A percentile compares a stretch with the other conserved stretches of the same genome.
Evolutionary conservation across 2,329 filamentous ascomycete species (phyloP).

Genomic region (Alternaria ventricosa): DNA sequence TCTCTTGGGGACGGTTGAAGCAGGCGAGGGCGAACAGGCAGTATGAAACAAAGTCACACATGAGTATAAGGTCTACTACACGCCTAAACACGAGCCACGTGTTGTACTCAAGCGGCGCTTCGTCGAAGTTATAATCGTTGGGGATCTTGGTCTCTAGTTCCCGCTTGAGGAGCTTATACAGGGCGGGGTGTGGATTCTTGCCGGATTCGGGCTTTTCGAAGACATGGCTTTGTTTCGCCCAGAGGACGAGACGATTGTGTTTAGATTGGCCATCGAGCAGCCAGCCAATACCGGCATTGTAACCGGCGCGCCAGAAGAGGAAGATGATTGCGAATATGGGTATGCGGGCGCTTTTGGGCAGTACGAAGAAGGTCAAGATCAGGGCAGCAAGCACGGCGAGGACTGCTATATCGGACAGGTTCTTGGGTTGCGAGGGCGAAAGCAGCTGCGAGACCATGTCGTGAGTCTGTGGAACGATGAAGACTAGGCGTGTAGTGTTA

Average conservation of each 20-base stretch:
- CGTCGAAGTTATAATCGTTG: conserved; percentile 90
- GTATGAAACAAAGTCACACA: conserved; percentile 99
- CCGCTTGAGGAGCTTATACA: conserved; percentile 83
- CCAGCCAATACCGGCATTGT: conserved; percentile 93
- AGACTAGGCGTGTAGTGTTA: conserved; percentile 66
- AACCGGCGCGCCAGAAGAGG: conserved; percentile 88
- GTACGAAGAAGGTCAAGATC: conserved; percentile 73
- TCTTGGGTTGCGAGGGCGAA: conserved; percentile 94
- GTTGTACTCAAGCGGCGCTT: conserved; percentile 96
- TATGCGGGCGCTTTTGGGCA: conserved; percentile 73
- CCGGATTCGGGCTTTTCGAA: conserved; percentile 85
- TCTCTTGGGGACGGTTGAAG: conserved; percentile 78
- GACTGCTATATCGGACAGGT: conserved; percentile 83
- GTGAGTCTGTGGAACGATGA: conserved; percentile 93
- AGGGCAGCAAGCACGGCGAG: conserved; percentile 78
- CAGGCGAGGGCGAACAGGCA: conserved; percentile 94
- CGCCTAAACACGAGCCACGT: conserved; percentile 97
- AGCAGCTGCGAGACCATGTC: conserved; percentile 99
- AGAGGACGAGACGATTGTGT: conserved; percentile 81
- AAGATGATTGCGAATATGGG: conserved; percentile 84
- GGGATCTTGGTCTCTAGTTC: conserved; percentile 96
- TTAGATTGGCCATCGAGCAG: conserved; percentile 90
- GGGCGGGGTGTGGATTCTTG: conserved; percentile 78
- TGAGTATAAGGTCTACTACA: conserved; percentile 93
- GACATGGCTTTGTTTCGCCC: conserved; percentile 84